Evolutionary conservation across 1,284 basidiomycete species (phyloP).

Genomic region (Taiwanofungus camphoratus): DNA sequence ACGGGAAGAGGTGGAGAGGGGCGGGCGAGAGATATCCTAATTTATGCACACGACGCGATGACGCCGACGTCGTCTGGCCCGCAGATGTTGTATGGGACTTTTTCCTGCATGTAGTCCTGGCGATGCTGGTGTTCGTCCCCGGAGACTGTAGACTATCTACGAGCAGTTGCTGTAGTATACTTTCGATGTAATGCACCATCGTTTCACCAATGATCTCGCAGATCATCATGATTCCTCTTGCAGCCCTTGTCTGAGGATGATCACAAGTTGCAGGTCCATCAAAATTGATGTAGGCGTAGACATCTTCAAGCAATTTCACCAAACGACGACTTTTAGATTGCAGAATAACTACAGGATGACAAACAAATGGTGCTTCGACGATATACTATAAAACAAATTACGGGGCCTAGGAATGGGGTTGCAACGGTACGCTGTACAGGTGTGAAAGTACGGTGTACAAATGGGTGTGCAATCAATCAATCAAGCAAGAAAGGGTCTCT

Average conservation of each 20-base stretch:
- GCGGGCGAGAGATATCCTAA: neutral
- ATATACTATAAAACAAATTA: constrained; percentile 39
- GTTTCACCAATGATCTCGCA: neutral
- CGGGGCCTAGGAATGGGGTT: constrained; percentile 25
- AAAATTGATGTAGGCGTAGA: neutral
- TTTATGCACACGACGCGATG: too few relatives aligned
- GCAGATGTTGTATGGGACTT: too few relatives aligned
- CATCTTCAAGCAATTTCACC: neutral
- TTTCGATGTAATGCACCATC: too few relatives aligned
- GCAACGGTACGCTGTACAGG: constrained; percentile 35
- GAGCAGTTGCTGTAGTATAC: too few relatives aligned
- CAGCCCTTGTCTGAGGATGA: neutral
- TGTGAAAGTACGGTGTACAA: constrained; percentile 35
- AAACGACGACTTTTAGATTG: constrained; percentile 27
- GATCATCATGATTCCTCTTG: neutral
- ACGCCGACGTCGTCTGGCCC: too few relatives aligned
- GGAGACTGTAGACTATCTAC: too few relatives aligned
- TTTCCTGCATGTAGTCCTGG: too few relatives aligned
- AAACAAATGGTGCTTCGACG: constrained; percentile 55
- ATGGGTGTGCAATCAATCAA: constrained; percentile 19
- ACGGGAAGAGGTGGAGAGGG: neutral
- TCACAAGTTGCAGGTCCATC: neutral
- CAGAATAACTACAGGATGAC: constrained; percentile 63
- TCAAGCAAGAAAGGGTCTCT: constrained; percentile 26
- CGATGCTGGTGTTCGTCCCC: too few relatives aligned